phyloP scores from a whole-genome alignment of 306 rosid species.

The Macrotyloma uniflorum region DNA sequence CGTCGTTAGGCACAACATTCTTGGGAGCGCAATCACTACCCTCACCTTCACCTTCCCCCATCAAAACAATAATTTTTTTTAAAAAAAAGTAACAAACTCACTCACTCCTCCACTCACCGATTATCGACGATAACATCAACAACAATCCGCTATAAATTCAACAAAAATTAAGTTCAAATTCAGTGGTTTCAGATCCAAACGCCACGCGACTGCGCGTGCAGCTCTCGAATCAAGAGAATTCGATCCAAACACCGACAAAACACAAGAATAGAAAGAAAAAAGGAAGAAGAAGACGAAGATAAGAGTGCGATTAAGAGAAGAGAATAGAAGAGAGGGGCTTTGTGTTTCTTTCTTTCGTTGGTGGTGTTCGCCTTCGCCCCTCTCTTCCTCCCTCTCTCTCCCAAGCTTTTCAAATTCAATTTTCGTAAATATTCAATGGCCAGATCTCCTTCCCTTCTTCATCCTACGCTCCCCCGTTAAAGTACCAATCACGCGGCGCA shows the following conservation, averaged over 20 bases:
- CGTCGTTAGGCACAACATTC: constrained; percentile 54
- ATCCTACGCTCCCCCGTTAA: constrained; percentile 49
- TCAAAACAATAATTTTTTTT: not conserved
- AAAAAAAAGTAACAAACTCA: constrained; percentile 24
- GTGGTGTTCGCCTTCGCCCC: constrained; percentile 43
- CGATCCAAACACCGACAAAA: constrained; percentile 37
- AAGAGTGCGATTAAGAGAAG: not conserved
- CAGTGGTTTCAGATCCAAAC: constrained; percentile 58
- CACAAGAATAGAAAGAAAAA: not conserved
- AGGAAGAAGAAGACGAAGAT: not conserved
- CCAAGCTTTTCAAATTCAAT: constrained; percentile 95
- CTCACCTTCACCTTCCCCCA: constrained; percentile 77
- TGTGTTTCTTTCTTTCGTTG: constrained; percentile 8
- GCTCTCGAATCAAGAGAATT: constrained; percentile 53
- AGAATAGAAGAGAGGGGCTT: constrained; percentile 43
- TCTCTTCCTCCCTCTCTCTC: constrained; percentile 89
- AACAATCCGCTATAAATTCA: not conserved
- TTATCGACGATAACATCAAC: constrained; percentile 23
- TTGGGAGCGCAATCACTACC: constrained; percentile 61
- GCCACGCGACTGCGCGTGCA: not conserved
- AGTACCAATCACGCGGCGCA: constrained; percentile 46
- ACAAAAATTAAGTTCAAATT: constrained; percentile 52
- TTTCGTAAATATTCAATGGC: constrained; percentile 77
- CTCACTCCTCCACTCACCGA: constrained; percentile 41
- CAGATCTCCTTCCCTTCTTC: constrained; percentile 28